Conservation (phyloP, 2,329 filamentous ascomycete genomes). For the Ceratocystiopsis minuta region DNA sequence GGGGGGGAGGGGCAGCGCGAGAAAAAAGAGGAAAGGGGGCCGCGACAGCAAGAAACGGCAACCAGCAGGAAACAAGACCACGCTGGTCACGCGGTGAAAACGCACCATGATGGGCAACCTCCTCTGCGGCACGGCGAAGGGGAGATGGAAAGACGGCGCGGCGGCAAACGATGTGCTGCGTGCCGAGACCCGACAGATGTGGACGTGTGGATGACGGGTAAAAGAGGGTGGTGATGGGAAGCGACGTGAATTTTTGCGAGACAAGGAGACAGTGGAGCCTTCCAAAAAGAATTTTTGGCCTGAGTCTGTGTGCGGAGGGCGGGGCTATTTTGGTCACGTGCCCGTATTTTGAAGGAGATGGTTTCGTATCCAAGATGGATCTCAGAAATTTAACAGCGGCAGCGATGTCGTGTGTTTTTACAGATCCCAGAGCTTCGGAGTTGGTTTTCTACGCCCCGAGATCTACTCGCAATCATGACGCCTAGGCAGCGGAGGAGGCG, state of each 20-base stretch:
- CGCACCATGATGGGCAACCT: slow-evolving; percentile 34
- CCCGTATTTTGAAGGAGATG: neutral
- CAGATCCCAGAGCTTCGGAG: too few species aligned
- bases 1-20: neutral
- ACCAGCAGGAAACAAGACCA: neutral
- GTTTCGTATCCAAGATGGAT: too few species aligned
- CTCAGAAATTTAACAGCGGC: too few species aligned
- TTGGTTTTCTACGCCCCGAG: too few species aligned
- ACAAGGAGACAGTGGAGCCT: slow-evolving; percentile 1
- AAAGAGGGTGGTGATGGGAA: slow-evolving; percentile 1
- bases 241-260: slow-evolving; percentile 1
- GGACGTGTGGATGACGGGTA: neutral
- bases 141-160: neutral
- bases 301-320: slow-evolving; percentile 6
- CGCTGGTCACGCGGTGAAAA: slow-evolving; percentile 2
- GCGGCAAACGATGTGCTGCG: slow-evolving; percentile 1
- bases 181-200: slow-evolving; percentile 3
- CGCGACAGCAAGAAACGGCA: neutral
- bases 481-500: too few species aligned
- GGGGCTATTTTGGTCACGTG: slow-evolving; percentile 6
- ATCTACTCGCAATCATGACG: too few species aligned
- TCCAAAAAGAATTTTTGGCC: slow-evolving; percentile 6
- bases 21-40: neutral
- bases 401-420: too few species aligned
- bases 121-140: slow-evolving; percentile 19